Evolutionary conservation across 441 rosid species (phyloP), one percentile per base, ranked within the genome.

Genomic region (Aleurites moluccanus): DNA sequence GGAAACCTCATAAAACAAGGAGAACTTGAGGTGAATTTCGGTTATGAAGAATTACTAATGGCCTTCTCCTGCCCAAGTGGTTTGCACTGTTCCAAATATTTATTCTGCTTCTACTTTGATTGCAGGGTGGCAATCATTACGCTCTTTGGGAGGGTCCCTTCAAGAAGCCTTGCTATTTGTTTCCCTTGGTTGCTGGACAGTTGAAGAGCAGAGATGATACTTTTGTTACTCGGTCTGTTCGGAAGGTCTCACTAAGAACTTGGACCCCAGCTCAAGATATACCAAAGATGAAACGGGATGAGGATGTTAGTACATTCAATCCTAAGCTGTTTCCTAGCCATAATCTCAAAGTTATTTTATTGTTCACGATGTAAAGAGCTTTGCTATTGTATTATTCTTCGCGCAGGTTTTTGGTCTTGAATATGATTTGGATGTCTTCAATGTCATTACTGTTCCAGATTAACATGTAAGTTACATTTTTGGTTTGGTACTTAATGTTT

Each of bases 401-500:
- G 62, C 72, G 74, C 88, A 93, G 99, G 97, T 96, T 71, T 96
- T 93, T 75, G 99, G 98, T 82, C 97, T 92, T 38, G 97, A 96
- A 80, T 96, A 92, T 82, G 99, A 96, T 77, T 86, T 96, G 86
- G 96, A 96, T 87, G 97, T 96, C 85, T 93, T 96, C 90, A 96
- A 96, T 84, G 83, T 96, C 77, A 98, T 92, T 25, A 98, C 96
- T 18, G 97, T 93, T 81, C 98, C 98, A 27, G 99, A 96, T 81
- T 77, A 89, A 96, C 88, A 92, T 96, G 99, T 93, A 88, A 83
- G 97, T 63, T 79, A 49, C 77, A 30, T 53, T 75, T 57, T 52
- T 44, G 66, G 3, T 77, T 76, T 40, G 1, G 44, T 64, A n/a
- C n/a, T n/a, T n/a, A n/a, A n/a, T n/a, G n/a, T n/a, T n/a, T n/a